A percentile compares a stretch with the other conserved stretches of the same genome.
phyloP scores from a whole-genome alignment of 495 filamentous ascomycete genomes.

The Penicillium pulvis region DNA sequence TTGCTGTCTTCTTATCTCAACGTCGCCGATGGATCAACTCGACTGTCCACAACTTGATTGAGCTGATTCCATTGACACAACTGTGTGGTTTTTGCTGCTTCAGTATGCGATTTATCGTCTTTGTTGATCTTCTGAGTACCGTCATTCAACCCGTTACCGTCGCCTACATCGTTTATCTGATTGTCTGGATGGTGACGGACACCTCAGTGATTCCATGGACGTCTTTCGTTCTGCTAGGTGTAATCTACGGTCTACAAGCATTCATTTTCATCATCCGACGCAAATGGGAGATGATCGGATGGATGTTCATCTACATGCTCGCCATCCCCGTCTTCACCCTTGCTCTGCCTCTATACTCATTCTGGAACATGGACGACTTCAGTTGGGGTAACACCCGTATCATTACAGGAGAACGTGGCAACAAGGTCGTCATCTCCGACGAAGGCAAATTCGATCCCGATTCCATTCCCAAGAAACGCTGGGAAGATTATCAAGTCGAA shows the following conservation, averaged over 20 bases:
- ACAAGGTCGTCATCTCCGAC: constrained; percentile 90
- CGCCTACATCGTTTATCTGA: constrained; percentile 89
- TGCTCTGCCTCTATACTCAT: constrained; percentile 88
- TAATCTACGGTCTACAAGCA: constrained; percentile 94
- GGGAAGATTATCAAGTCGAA: constrained; percentile 98
- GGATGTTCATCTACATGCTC: constrained; percentile 95
- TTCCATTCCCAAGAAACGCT: constrained; percentile 93
- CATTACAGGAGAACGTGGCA: constrained; percentile 92
- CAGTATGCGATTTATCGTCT: constrained; percentile 98
- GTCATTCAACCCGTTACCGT: constrained; percentile 88
- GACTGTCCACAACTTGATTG: constrained; percentile 95
- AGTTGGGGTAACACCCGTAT: constrained; percentile 98
- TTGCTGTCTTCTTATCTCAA: constrained; percentile 93
- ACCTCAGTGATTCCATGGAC: constrained; percentile 71
- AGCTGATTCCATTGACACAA: constrained; percentile 89
- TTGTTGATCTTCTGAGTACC: constrained; percentile 89
- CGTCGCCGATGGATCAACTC: constrained; percentile 99
- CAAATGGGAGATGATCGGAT: constrained; percentile 99
- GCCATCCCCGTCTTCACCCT: constrained; percentile 93
- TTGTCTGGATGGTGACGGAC: constrained; percentile 67
- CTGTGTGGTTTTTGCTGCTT: constrained; percentile 99
- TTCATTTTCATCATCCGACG: constrained; percentile 95
- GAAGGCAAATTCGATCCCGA: constrained; percentile 97
- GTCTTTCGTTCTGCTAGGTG: constrained; percentile 85
- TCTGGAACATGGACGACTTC: constrained; percentile 99